A percentile compares a stretch with the other conserved stretches of the same genome.
Evolutionary conservation across 2,329 filamentous ascomycete genomes (phyloP).

Genomic region (Nemania sp.): DNA sequence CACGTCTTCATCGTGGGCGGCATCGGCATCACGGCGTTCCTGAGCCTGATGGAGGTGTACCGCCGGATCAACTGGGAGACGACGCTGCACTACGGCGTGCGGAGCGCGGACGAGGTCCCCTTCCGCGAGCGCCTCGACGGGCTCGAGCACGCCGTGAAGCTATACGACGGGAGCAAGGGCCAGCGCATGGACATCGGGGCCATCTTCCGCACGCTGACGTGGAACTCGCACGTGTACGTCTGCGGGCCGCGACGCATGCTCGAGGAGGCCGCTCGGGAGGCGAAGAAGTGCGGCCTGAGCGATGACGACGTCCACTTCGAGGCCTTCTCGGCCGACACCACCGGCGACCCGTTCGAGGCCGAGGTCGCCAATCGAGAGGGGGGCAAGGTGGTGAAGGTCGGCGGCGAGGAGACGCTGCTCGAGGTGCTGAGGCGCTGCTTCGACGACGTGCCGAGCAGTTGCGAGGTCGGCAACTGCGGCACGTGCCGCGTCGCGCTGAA

Average conservation of each 20-base stretch:
- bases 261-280: constrained; percentile 51
- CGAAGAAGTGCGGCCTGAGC: constrained; percentile 48
- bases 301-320: constrained; percentile 63
- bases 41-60: constrained; percentile 52
- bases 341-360: constrained; percentile 64
- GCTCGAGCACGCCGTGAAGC: constrained; percentile 47
- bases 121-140: constrained; percentile 54
- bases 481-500: constrained; percentile 54
- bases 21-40: constrained; percentile 69
- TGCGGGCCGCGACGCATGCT: constrained; percentile 65
- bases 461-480: constrained; percentile 59
- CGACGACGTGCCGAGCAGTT: constrained; percentile 51
- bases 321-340: constrained; percentile 57
- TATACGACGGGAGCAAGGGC: constrained; percentile 59
- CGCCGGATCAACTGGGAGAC: constrained; percentile 53
- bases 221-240: constrained; percentile 63
- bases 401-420: constrained; percentile 54
- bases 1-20: constrained; percentile 68
- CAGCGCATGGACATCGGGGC: constrained; percentile 56
- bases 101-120: constrained; percentile 55
- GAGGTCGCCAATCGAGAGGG: constrained; percentile 50
- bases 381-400: constrained; percentile 49
- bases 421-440: constrained; percentile 52
- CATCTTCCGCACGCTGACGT: constrained; percentile 52
- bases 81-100: constrained; percentile 63